Conservation (phyloP, 345 rosid species). For the Eucalyptus polybractea region DNA sequence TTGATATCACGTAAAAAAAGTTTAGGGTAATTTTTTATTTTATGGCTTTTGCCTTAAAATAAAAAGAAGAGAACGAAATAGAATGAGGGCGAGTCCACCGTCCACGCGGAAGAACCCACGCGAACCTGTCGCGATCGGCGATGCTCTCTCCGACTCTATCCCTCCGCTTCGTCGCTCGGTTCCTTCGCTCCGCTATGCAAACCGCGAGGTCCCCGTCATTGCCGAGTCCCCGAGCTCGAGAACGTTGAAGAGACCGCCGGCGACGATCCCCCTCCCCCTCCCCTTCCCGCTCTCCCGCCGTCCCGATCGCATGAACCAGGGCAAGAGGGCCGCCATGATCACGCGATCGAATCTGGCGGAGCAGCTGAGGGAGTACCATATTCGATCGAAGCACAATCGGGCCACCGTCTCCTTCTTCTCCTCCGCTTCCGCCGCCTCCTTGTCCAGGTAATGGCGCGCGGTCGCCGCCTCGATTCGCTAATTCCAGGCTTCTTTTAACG, state of each 20-base stretch:
- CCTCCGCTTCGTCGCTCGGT: not conserved
- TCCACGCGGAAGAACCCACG: not conserved
- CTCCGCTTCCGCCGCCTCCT: slow-evolving; percentile 53
- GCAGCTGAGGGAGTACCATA: slow-evolving; percentile 87
- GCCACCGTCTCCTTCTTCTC: slow-evolving; percentile 95
- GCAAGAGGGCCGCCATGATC: slow-evolving; percentile 37
- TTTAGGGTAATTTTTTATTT: too few relatives aligned
- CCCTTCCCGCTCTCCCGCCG: not conserved
- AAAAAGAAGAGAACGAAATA: not conserved
- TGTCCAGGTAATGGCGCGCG: slow-evolving; percentile 41
- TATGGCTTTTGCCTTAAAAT: not conserved
- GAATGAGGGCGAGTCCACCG: not conserved
- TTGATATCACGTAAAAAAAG: too few relatives aligned
- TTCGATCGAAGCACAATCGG: slow-evolving; percentile 93
- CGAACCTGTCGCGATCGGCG: not conserved
- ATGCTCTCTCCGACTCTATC: not conserved
- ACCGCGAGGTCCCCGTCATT: not conserved
- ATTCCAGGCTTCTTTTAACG: not conserved
- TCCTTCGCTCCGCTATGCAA: not conserved
- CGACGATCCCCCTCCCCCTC: not conserved
- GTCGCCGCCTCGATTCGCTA: not conserved
- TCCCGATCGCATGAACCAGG: not conserved
- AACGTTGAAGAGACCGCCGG: not conserved
- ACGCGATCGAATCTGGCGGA: slow-evolving; percentile 95
- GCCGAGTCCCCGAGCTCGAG: not conserved